A percentile compares a stretch with the other conserved stretches of the same genome.
Evolutionary conservation across 371 early-diverging fungal genomes (phyloP).

Genomic region (Syncephalastrum contaminatum): DNA sequence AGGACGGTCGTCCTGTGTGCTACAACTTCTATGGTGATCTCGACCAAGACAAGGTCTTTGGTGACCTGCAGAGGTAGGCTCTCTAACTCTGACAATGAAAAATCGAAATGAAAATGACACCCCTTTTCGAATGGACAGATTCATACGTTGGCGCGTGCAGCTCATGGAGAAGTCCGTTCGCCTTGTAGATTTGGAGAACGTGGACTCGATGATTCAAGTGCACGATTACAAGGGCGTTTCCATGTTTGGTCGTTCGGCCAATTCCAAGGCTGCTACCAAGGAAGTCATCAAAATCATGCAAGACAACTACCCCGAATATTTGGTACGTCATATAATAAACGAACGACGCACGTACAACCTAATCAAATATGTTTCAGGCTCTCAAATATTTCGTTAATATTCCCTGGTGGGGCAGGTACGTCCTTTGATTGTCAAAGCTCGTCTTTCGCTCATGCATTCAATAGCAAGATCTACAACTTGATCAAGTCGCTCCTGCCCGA

Average conservation of each 20-base stretch:
- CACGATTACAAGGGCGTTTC: conserved; percentile 62
- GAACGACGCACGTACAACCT: not conserved
- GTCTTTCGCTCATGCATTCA: not conserved
- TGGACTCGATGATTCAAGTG: conserved; percentile 61
- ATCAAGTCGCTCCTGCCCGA: conserved; percentile 54
- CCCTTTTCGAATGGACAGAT: conserved; percentile 23
- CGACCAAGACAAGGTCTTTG: conserved; percentile 58
- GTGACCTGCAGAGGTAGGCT: conserved; percentile 40
- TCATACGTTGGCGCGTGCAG: conserved; percentile 65
- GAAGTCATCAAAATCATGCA: conserved; percentile 55
- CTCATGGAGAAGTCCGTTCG: conserved; percentile 59
- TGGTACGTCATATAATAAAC: conserved; percentile 28
- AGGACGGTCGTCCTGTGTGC: conserved; percentile 54
- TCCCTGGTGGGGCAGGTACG: conserved; percentile 61
- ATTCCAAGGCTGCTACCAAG: conserved; percentile 53
- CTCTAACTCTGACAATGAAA: not conserved
- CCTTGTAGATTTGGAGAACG: conserved; percentile 50
- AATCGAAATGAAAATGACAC: not conserved
- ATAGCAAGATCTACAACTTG: conserved; percentile 54
- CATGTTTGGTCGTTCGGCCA: conserved; percentile 48
- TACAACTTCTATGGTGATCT: conserved; percentile 63
- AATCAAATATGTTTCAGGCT: conserved; percentile 17
- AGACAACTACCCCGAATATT: conserved; percentile 65
- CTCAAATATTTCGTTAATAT: conserved; percentile 61
- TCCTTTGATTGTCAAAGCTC: not conserved